Evolutionary conservation across 1,284 basidiomycete species (phyloP).

Genomic region (Hypsizygus ulmarius): DNA sequence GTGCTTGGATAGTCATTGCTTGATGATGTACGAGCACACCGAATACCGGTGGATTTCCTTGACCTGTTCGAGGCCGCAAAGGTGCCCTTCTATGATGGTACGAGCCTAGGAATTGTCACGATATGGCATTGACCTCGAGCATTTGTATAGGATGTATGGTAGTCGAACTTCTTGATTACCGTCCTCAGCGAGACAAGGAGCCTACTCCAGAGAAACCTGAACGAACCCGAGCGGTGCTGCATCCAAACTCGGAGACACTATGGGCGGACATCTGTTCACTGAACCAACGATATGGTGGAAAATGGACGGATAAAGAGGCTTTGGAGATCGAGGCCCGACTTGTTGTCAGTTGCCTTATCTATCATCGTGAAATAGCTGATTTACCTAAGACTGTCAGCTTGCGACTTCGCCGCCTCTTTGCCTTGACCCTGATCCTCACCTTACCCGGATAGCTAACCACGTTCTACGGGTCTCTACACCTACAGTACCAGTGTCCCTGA

Average conservation of each 20-base stretch:
- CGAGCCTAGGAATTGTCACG: no score
- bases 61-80: conserved; percentile 68
- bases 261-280: conserved; percentile 74
- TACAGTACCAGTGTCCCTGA: conserved; percentile 64
- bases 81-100: conserved; percentile 79
- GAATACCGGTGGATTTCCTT: conserved; percentile 79
- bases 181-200: conserved; percentile 54
- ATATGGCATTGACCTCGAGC: no score
- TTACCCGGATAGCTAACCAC: conserved; percentile 70
- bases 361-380: neutral
- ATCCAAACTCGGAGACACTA: conserved; percentile 69
- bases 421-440: conserved; percentile 70
- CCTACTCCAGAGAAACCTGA: conserved; percentile 54
- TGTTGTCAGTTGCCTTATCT: conserved; percentile 46
- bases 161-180: conserved; percentile 74
- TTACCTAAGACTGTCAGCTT: conserved; percentile 40
- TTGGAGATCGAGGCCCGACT: conserved; percentile 70
- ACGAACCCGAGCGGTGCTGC: conserved; percentile 65
- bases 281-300: conserved; percentile 52
- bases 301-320: conserved; percentile 67
- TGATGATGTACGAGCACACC: conserved; percentile 74
- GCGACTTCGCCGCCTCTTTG: conserved; percentile 72
- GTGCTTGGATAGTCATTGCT: conserved; percentile 54
- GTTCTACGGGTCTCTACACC: conserved; percentile 67
- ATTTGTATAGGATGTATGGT: conserved; percentile 66